Conservation (phyloP, 2,329 filamentous ascomycete genomes). For the Byssoonygena ceratinophila region DNA sequence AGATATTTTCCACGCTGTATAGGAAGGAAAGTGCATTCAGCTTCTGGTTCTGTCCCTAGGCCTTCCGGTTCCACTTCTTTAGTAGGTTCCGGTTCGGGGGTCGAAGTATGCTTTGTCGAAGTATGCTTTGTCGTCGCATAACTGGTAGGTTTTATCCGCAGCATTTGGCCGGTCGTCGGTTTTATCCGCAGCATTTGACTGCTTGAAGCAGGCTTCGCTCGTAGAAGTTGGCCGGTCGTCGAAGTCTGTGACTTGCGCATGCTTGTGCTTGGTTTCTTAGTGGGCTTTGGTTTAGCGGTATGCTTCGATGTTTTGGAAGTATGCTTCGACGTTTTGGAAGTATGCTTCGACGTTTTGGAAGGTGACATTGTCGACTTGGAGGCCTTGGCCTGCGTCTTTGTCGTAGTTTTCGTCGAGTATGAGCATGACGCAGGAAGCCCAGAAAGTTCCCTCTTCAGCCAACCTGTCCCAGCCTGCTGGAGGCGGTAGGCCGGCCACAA, state of each 20-base stretch:
- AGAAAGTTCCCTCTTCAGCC: neutral
- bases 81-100: neutral
- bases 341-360: neutral
- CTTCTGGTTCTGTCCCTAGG: too few relatives aligned
- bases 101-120: neutral
- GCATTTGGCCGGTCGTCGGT: neutral
- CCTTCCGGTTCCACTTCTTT: too few relatives aligned
- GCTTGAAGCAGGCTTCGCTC: too few relatives aligned
- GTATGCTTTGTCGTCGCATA: neutral
- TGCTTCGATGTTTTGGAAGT: neutral
- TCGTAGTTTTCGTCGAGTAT: neutral
- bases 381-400: neutral
- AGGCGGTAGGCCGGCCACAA: neutral
- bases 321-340: neutral
- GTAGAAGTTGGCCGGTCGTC: neutral
- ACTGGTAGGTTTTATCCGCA: neutral
- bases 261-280: neutral
- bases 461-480: neutral
- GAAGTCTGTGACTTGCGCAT: too few relatives aligned
- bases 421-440: neutral
- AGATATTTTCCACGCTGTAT: neutral
- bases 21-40: too few relatives aligned
- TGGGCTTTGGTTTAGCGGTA: neutral
- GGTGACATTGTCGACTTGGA: neutral
- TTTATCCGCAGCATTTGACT: too few relatives aligned